Conservation (phyloP, 2,329 filamentous ascomycete genomes). For the Taxawa tesnikishii region DNA sequence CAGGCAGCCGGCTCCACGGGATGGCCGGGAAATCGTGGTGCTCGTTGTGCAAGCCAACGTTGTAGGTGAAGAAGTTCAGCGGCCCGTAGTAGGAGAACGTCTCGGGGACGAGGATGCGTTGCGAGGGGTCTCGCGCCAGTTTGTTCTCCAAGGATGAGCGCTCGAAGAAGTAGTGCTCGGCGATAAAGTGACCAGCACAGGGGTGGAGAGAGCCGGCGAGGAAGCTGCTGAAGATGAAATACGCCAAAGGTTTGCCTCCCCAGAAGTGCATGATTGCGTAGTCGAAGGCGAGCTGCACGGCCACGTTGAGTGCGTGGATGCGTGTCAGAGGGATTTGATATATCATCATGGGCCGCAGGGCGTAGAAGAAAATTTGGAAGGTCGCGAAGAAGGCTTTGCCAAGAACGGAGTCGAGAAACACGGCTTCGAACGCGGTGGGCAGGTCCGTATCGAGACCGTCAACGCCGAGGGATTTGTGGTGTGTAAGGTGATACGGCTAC, state of each 20-base stretch:
- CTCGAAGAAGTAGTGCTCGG: constrained; percentile 60
- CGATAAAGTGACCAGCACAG: constrained; percentile 94
- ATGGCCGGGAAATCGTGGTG: constrained; percentile 98
- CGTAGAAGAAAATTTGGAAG: constrained; percentile 99
- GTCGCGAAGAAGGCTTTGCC: constrained; percentile 99
- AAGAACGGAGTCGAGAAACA: constrained; percentile 86
- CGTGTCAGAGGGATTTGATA: constrained; percentile 79
- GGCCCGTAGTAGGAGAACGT: constrained; percentile 96
- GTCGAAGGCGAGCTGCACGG: constrained; percentile 69
- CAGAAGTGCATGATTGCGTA: constrained; percentile 48
- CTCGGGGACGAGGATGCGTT: constrained; percentile 55
- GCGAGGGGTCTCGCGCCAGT: constrained; percentile 16
- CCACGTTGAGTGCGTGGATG: constrained; percentile 73
- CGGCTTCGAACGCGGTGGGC: constrained; percentile 78
- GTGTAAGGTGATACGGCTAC: constrained; percentile 90
- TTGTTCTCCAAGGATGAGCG: constrained; percentile 39
- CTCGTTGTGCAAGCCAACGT: constrained; percentile 95
- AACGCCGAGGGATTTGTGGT: constrained; percentile 96
- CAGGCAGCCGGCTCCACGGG: constrained; percentile 78
- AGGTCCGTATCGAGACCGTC: constrained; percentile 94
- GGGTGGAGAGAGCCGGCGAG: constrained; percentile 89
- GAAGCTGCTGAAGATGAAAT: constrained; percentile 83
- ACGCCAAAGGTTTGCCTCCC: constrained; percentile 57
- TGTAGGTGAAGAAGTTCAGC: constrained; percentile 88
- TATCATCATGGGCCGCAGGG: constrained; percentile 86